These are phyloP conservation scores for Cyathus striatus DNA, from an alignment of 768 basidiomycete genomes.

Conservation along the genomic window DNA sequence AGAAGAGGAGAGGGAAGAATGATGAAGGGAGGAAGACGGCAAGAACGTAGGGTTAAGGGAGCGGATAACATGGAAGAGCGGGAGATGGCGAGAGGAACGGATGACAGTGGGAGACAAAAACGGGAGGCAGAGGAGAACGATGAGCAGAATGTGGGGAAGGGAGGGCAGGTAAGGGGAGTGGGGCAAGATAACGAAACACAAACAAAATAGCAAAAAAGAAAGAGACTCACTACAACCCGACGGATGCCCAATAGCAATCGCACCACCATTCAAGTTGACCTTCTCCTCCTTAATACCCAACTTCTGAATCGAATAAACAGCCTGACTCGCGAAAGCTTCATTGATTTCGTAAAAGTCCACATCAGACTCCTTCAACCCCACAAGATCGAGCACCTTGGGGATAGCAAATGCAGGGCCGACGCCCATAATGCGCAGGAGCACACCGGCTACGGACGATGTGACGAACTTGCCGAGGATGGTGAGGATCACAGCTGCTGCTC, in stretches of 20 bases:
- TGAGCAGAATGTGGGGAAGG: too few relatives aligned
- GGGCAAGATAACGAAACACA: too few relatives aligned
- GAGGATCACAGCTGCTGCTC: constrained; percentile 86
- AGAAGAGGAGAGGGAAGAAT: too few relatives aligned
- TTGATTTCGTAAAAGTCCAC: constrained; percentile 92
- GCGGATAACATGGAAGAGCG: too few relatives aligned
- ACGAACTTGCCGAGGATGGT: constrained; percentile 84
- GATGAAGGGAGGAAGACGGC: too few relatives aligned
- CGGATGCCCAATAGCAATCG: constrained; percentile 87
- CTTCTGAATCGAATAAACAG: constrained; percentile 65
- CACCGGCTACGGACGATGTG: constrained; percentile 64
- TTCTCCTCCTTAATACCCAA: constrained; percentile 70
- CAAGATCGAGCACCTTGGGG: constrained; percentile 63
- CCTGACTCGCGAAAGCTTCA: constrained; percentile 85
- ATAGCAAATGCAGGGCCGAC: constrained; percentile 89
- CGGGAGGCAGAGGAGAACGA: too few relatives aligned
- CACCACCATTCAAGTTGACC: constrained; percentile 85
- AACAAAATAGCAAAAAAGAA: constrained; percentile 5
- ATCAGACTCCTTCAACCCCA: constrained; percentile 62
- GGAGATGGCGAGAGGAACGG: too few relatives aligned
- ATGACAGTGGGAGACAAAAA: too few relatives aligned
- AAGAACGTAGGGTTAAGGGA: too few relatives aligned
- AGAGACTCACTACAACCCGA: constrained; percentile 69
- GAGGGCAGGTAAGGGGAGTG: too few relatives aligned
- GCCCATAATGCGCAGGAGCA: constrained; percentile 87